phyloP scores from a whole-genome alignment of 139 green algal species.

The Gonium pectorale region DNA sequence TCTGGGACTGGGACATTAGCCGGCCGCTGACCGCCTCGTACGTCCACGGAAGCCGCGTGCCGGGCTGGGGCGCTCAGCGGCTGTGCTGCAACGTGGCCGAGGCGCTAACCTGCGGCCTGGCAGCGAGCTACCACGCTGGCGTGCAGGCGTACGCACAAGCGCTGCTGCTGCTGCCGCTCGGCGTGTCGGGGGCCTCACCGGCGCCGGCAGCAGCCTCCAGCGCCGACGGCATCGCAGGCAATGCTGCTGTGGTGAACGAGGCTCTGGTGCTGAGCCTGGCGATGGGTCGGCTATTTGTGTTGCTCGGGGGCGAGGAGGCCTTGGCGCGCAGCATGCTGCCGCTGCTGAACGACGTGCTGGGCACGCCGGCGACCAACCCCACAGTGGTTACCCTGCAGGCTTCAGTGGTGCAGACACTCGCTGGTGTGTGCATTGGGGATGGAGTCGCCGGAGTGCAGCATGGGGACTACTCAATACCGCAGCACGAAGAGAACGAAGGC shows the following conservation, averaged over 20 bases:
- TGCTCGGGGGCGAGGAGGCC: conserved; percentile 30
- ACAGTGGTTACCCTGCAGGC: conserved; percentile 20
- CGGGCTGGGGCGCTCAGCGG: conserved; percentile 44
- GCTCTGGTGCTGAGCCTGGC: conserved; percentile 41
- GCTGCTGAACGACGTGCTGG: conserved; percentile 46
- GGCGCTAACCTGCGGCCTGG: conserved; percentile 35
- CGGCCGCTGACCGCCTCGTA: conserved; percentile 34
- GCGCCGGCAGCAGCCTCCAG: neutral
- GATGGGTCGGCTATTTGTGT: conserved; percentile 47
- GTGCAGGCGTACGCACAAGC: conserved; percentile 8
- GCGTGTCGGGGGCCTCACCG: neutral
- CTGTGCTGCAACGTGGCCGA: conserved; percentile 50
- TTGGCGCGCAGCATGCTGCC: conserved; percentile 36
- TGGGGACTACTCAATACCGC: too few species aligned
- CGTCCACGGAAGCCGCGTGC: neutral
- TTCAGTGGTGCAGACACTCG: conserved; percentile 27
- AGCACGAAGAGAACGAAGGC: too few species aligned
- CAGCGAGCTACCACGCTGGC: conserved; percentile 11
- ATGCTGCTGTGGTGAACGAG: conserved; percentile 1
- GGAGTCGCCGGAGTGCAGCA: neutral
- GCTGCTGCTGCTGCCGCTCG: conserved; percentile 54
- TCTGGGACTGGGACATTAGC: conserved; percentile 50
- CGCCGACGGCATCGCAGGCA: neutral
- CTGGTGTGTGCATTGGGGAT: conserved; percentile 20
- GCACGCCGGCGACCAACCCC: neutral